Evolutionary conservation across 1,139 yeast species (phyloP), one percentile per base, ranked within the genome.

Genomic region (Yamadazyma triangularis): DNA sequence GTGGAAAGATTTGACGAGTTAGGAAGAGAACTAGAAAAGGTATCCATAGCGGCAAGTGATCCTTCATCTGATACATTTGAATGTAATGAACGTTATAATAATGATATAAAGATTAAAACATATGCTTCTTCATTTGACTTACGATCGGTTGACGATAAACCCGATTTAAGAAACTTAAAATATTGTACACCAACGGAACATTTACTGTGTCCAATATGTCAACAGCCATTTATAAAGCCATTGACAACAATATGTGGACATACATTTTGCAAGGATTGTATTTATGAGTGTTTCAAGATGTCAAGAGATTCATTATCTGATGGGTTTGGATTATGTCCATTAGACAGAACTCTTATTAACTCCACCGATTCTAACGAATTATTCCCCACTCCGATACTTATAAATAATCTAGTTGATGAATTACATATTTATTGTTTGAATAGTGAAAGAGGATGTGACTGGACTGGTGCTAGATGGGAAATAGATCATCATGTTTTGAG

Each of bases 331-430:
- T 58, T 62, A 29, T 80, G 88, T 50, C 87, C 88, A 0, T 59
- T 80, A 19, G 88, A 80, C 54, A 56, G 88, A 29, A 74, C 74
- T 2, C 69, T 72, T 2, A 42, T 77, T 24, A 61, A 60, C 35
- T 47, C 59, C 1, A 41, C 47, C 6, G 51, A 61, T 39, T 40
- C 49, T 23, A 64, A 68, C 33, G 79, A 73, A 39, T 51, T 79
- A 16, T 70, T 63, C 34, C 81, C 84, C 4, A 73, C 87, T 0
- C 85, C 88, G 1, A 65, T 77, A 12, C 54, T 80, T 11, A 61
- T 81, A 8, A 54, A 72, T n/a, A 78, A 79, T 42, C 60, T 80
- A 44, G 64, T 79, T 1, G 84, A 79, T 46, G 86, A 79, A 32
- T 59, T 80, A 29, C 58, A 62, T 32, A 84, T 79, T 1, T 54